Evolutionary conservation across 176 grass and related monocot genomes (phyloP).

Genomic region (Aegilops umbellulata): DNA sequence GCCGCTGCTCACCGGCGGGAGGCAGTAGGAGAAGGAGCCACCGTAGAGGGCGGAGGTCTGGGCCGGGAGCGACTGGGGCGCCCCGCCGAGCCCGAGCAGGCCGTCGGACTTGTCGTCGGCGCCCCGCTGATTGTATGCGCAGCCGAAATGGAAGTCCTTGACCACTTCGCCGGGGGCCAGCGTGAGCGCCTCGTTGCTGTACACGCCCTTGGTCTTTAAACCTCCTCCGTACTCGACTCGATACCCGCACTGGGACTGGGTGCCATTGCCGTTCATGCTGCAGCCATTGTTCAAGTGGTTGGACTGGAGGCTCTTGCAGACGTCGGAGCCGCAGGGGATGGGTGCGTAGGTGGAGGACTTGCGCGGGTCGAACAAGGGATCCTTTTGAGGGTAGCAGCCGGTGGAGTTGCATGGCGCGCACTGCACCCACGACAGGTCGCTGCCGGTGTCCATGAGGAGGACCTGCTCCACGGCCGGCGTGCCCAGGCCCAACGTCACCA

Average conservation of each 20-base stretch:
- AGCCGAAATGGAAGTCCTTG: conserved; percentile 45
- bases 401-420: conserved; percentile 49
- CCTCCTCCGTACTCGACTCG: background rate
- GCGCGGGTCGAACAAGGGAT: conserved; percentile 19
- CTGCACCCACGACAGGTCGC: conserved; percentile 75
- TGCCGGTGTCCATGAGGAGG: conserved; percentile 62
- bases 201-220: conserved; percentile 36
- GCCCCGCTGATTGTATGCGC: conserved; percentile 38
- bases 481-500: background rate
- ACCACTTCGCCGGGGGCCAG: conserved; percentile 3
- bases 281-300: background rate
- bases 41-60: background rate
- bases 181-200: conserved; percentile 51
- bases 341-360: conserved; percentile 1
- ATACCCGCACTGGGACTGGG: background rate
- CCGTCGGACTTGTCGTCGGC: conserved; percentile 44
- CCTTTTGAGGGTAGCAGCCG: conserved; percentile 31
- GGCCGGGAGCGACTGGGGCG: conserved; percentile 34
- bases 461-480: conserved; percentile 12
- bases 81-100: conserved; percentile 59
- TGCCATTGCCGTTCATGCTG: background rate
- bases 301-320: background rate
- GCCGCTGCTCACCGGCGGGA: conserved; percentile 44
- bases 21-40: conserved; percentile 53
- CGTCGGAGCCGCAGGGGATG: background rate